These are phyloP conservation scores for Colletotrichum lini DNA, from an alignment of 2,329 filamentous ascomycete genomes.

Conservation along the genomic window DNA sequence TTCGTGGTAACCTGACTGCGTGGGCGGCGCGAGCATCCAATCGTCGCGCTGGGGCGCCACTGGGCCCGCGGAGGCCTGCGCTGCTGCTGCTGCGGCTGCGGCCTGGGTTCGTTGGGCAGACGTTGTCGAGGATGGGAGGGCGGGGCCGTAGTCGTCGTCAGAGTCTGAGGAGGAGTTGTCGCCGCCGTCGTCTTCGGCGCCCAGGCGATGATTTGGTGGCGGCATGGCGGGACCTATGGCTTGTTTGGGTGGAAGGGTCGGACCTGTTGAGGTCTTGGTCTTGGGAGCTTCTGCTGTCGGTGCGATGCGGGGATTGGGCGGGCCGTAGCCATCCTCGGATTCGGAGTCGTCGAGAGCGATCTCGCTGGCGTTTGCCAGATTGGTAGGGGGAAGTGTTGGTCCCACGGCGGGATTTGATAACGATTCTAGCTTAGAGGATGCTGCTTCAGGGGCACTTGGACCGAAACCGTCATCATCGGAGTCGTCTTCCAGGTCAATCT, in stretches of 20 bases:
- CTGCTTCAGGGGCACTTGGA: slow-evolving; percentile 50
- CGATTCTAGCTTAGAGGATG: slow-evolving; percentile 21
- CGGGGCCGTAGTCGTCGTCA: slow-evolving; percentile 72
- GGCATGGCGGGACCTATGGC: slow-evolving; percentile 61
- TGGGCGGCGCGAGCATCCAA: slow-evolving; percentile 84
- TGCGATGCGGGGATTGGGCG: slow-evolving; percentile 42
- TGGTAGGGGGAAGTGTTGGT: slow-evolving; percentile 46
- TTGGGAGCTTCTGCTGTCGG: slow-evolving; percentile 40
- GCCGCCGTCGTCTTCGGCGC: slow-evolving; percentile 45
- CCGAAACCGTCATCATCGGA: slow-evolving; percentile 60
- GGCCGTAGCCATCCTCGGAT: slow-evolving; percentile 52
- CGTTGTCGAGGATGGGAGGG: slow-evolving; percentile 63
- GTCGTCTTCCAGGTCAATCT: slow-evolving; percentile 62
- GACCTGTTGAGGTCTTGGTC: slow-evolving; percentile 46
- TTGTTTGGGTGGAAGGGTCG: slow-evolving; percentile 49
- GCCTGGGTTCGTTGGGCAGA: slow-evolving; percentile 52
- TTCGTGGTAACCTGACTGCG: slow-evolving; percentile 67
- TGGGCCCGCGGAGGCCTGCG: slow-evolving; percentile 48
- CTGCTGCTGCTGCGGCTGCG: slow-evolving; percentile 52
- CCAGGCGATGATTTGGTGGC: slow-evolving; percentile 55
- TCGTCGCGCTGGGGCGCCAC: slow-evolving; percentile 79
- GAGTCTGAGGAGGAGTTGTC: slow-evolving; percentile 56
- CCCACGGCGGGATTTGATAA: slow-evolving; percentile 45
- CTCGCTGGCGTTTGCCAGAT: slow-evolving; percentile 55
- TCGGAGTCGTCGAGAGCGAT: slow-evolving; percentile 56